Conservation (phyloP, 495 filamentous ascomycete species). For the Penicillium maclennaniae region DNA sequence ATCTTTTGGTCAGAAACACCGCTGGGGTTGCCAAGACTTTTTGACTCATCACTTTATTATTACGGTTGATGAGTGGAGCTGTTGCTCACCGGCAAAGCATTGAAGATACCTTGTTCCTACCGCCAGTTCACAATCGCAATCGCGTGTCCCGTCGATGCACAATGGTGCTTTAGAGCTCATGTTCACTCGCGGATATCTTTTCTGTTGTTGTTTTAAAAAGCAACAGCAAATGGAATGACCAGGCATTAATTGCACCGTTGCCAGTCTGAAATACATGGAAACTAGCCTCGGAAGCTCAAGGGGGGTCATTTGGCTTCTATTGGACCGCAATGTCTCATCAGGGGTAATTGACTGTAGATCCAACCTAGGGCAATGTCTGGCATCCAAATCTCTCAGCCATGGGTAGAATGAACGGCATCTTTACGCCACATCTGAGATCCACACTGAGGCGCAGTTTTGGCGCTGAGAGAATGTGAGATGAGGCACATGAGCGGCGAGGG, state of each 20-base stretch:
- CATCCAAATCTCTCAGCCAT: not conserved
- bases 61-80: not conserved
- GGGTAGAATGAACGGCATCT: not conserved
- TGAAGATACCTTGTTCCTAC: not conserved
- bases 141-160: not conserved
- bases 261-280: too few species aligned
- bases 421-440: not conserved
- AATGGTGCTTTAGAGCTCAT: too few species aligned
- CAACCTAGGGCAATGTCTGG: not conserved
- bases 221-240: too few species aligned
- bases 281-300: too few species aligned
- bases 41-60: not conserved
- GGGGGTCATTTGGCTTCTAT: too few species aligned
- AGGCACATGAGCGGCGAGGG: not conserved
- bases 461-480: not conserved
- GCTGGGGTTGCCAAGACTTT: not conserved
- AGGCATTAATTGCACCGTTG: too few species aligned
- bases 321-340: not conserved
- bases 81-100: not conserved
- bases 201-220: too few species aligned
- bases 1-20: conserved; percentile 5
- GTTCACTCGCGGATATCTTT: too few species aligned
- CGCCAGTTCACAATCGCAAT: not conserved
- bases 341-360: not conserved
- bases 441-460: not conserved